Evolutionary conservation across 768 basidiomycete species (phyloP), one percentile per base, ranked within the genome.

Genomic region (Podaxis sp.): DNA sequence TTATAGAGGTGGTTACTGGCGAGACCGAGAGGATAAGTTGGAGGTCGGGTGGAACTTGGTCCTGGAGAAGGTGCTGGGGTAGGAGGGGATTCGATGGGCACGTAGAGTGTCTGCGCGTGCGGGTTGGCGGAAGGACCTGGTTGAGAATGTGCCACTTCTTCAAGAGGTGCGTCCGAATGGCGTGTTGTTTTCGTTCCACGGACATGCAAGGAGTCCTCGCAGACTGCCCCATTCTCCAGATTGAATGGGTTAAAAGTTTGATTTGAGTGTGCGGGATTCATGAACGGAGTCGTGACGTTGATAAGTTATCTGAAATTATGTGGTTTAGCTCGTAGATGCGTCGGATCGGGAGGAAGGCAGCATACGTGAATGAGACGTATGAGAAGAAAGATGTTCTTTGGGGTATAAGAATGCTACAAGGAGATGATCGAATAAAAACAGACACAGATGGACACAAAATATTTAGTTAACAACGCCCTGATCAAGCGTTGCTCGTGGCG

Each of bases 31-130:
- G 62, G 58, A 24, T 69, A 72, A 22, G 62, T 69, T 48, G 55
- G 65, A 5, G 59, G 66, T 13, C 44, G 33, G 37, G 15, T 52
- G 26, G 61, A 28, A 8, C 30, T 22, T 15, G 78, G 78, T 13
- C 80, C 76, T 26, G 86, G 86, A 3, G 86, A 87, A 1, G 86
- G 85, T 24, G 84, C 86, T 13, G 86, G 86, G 0, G 86, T 87
- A 3, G 86, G 86, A 0, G 85, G 86, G 1, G 84, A 83, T 30
- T 77, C 74, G 28, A 84, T 76, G 46, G 86, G 84, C 71, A 86
- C 79, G 70, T 80, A 84, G 5, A 85, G 60, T 0, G 71, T 72
- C 44, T 46, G 60, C 17, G 54, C 22, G 26, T 49, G 57, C 30
- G 24, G 40, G 26, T 41, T 40, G 30, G 30, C 33, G 13, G 51